Conservation (phyloP, 495 filamentous ascomycete genomes). For the Neurospora cerealis region DNA sequence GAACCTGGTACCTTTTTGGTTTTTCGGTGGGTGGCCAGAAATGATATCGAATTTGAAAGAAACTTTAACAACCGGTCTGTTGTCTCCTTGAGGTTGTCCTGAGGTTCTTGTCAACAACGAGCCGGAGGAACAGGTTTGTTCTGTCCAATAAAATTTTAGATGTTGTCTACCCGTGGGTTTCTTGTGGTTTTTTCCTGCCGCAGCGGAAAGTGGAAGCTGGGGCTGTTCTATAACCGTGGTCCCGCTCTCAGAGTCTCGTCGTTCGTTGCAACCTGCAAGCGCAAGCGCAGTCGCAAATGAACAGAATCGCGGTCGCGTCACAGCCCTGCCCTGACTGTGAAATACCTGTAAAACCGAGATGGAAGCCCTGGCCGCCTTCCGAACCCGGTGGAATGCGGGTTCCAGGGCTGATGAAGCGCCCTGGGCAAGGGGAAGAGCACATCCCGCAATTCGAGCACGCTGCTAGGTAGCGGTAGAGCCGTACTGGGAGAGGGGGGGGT, state of each 20-base stretch:
- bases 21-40: neutral
- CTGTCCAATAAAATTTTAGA: neutral
- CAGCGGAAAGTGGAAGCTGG: neutral
- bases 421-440: neutral
- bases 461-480: neutral
- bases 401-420: neutral
- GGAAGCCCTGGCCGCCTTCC: neutral
- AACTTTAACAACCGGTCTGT: neutral
- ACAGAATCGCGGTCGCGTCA: neutral
- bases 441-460: neutral
- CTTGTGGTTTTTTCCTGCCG: neutral
- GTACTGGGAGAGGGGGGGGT: too few species aligned
- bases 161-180: neutral
- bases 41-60: neutral
- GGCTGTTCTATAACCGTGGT: neutral
- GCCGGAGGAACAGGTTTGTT: neutral
- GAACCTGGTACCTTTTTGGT: neutral
- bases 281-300: neutral
- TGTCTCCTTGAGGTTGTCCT: neutral
- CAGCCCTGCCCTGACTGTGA: neutral
- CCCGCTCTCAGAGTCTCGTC: neutral
- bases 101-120: neutral
- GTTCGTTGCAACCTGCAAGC: neutral
- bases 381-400: neutral
- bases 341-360: neutral